Base-by-base conservation (phyloP, 768 basidiomycete species). In the Suillus plorans region DNA sequence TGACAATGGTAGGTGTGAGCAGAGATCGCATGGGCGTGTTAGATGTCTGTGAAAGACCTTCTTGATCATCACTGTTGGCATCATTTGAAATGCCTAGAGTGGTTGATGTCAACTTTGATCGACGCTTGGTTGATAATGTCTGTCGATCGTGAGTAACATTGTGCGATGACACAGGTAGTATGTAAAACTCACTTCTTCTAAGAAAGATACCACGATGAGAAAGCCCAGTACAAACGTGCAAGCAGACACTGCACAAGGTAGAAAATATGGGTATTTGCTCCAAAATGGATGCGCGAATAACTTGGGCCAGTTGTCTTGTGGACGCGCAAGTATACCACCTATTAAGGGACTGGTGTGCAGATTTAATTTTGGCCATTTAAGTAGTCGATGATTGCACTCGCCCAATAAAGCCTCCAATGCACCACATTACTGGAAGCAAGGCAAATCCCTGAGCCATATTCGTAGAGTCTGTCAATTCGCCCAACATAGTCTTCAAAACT, bases 201-300 rank as follows among this genome's bases (percentile, higher is more conserved):
- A 75, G 73, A 82, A 85, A 20, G 85, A 67, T 39, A 80, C 63
- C 1, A 68, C 70, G 9, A 86, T 69, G 9, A 84, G 63, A 78
- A 81, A 84, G 2, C 81, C 83, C 20, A 84, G 9, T 8, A 75
- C 73, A 2, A 85, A 77, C 65, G 85, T 81, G 0, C 83, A 81
- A 1, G 87, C 87, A 2, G 86, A 79, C 9, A 87, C 82, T 6
- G 84, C 81, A 68, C 87, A 89, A 1, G 89, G 86, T 37, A 91
- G 80, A 71, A 91, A 90, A 80, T 83, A 77, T 3, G 86, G 87
- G 64, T 86, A 84, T 37, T 77, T 73, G 61, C 77, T 74, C 75
- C 85, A 81, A 68, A 89, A 86, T 13, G 77, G 67, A 37, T 75
- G 76, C 20, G 76, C 67, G 67, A 89, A 88, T 2, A 82, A 53